Evolutionary conservation across 345 rosid species (phyloP), one percentile per base, ranked within the genome.

Genomic region (Bruguiera gymnorhiza): DNA sequence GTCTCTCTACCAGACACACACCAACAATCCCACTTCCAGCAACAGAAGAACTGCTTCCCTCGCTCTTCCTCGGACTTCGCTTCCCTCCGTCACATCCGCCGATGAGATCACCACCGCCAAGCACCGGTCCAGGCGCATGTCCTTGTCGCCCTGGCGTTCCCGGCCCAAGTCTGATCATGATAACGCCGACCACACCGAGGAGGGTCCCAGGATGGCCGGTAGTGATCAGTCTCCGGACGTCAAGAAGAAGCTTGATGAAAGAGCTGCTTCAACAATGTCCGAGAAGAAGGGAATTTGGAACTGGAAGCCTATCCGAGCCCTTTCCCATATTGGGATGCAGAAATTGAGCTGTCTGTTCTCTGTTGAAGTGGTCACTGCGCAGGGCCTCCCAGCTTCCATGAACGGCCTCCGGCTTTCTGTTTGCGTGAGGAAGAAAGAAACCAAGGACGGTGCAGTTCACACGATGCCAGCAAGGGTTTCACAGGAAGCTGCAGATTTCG

Each of bases 381-480:
- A 89, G 64, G 93, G 93, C 60, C 86, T 94, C 36, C 92, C 97
- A 0, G 83, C 92, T 27, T 88, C 99, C 6, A 94, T 94, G 97
- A 94, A 89, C 50, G 99, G 99, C 3, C 85, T 94, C 46, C 88
- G 99, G 5, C 93, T 94, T 26, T 93, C 93, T 0, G 96, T 91
- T 63, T 88, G 91, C 56, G 91, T 91, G 13, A 73, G 96, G 69
- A 94, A 89, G 88, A 89, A 91, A 66, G 97, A 94, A 66, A 82
- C 87, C 0, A 91, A 85, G 70, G 97, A 91, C 1, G 89, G 97
- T 0, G 93, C 93, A 0, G 97, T 94, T 16, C 88, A 87, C 64
- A 91, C 99, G 1, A 91, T 94, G 97, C 99, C 99, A 0, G 87
- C 96, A 9, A 65, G 99, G 55, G 96, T 94, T 30, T 86, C 97